These are phyloP conservation scores for Fistulifera pelliculosa DNA, from an alignment of 108 stramenopile species.

Conservation along the genomic window DNA sequence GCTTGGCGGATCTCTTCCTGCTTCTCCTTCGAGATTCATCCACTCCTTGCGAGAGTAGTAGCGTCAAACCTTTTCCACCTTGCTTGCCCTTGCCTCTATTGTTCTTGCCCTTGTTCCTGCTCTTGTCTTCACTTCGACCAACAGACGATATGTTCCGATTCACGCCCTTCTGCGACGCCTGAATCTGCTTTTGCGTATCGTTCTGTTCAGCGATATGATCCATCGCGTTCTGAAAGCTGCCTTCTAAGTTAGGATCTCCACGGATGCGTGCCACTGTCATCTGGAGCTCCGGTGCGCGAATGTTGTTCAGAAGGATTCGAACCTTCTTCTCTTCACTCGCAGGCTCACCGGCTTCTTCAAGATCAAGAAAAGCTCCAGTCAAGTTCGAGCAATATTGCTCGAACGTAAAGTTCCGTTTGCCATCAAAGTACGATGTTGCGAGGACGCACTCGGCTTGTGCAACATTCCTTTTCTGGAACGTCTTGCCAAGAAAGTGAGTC, in stretches of 20 bases:
- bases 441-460: constrained; percentile 5
- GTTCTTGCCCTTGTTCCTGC: too few species aligned
- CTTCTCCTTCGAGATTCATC: too few species aligned
- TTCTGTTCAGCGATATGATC: not conserved
- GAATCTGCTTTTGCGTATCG: not conserved
- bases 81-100: too few species aligned
- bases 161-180: not conserved
- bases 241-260: not conserved
- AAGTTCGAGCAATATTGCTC: constrained; percentile 8
- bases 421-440: constrained; percentile 9
- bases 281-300: not conserved
- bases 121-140: not conserved
- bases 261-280: not conserved
- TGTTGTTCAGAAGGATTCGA: constrained; percentile 6
- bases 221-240: not conserved
- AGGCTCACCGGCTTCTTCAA: constrained; percentile 13
- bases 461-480: not conserved
- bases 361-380: constrained; percentile 8
- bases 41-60: too few species aligned
- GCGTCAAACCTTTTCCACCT: too few species aligned
- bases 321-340: constrained; percentile 14
- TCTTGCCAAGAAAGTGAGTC: constrained; percentile 9
- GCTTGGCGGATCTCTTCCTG: too few species aligned
- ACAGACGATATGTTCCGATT: not conserved
- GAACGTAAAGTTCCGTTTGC: constrained; percentile 15